Conservation (phyloP, 768 basidiomycete genomes). For the Tremella mesenterica region DNA sequence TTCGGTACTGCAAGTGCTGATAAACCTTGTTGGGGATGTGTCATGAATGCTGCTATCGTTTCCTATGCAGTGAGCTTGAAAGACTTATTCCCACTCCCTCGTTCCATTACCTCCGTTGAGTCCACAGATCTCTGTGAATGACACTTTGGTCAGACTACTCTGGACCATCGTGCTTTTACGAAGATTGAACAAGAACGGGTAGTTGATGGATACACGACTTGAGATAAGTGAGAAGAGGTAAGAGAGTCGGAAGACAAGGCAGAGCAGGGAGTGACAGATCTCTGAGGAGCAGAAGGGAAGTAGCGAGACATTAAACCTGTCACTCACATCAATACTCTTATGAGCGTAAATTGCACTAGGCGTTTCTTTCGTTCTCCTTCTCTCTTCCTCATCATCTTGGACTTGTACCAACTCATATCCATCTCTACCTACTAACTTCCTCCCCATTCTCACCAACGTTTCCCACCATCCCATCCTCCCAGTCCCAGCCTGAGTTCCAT, state of each 20-base stretch:
- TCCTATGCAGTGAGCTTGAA: no score
- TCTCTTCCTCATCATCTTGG: conserved; percentile 16
- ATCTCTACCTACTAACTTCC: conserved; percentile 13
- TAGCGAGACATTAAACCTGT: background rate
- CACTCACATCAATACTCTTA: conserved; percentile 34
- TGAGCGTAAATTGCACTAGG: conserved; percentile 40
- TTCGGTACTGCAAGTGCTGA: conserved; percentile 55
- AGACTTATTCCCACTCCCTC: no score
- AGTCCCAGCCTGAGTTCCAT: background rate
- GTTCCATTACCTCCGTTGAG: no score
- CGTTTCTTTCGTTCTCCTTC: conserved; percentile 27
- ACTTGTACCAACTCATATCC: conserved; percentile 19
- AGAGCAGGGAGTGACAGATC: background rate
- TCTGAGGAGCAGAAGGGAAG: background rate
- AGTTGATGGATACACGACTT: no score
- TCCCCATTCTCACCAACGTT: conserved; percentile 12
- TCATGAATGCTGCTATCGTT: conserved; percentile 62
- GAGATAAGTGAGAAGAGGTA: no score
- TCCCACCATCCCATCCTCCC: conserved; percentile 4
- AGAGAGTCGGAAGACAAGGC: no score
- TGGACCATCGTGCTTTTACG: no score
- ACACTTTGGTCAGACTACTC: no score
- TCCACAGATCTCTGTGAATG: no score
- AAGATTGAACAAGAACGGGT: no score
- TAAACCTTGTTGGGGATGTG: conserved; percentile 58